Conservation (phyloP, 148 eudicot genomes). For the Rhododendron ferrugineum region DNA sequence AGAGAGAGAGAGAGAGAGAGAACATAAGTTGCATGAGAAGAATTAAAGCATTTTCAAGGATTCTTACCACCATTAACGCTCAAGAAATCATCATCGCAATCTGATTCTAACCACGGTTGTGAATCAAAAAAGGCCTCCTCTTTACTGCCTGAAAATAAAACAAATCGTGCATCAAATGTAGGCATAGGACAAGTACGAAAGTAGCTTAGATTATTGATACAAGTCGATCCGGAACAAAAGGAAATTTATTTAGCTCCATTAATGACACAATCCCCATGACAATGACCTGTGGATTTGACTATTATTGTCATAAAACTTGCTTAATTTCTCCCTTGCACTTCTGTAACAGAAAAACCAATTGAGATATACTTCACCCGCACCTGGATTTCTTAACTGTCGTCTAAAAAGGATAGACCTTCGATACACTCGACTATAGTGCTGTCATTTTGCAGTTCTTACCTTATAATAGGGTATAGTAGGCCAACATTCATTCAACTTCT, state of each 20-base stretch:
- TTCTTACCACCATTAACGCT: conserved; percentile 81
- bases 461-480: not conserved
- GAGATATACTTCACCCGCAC: not conserved
- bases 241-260: not conserved
- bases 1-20: not conserved
- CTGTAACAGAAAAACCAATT: not conserved
- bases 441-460: not conserved
- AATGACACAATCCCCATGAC: not conserved
- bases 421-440: not conserved
- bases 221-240: not conserved
- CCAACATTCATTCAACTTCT: not conserved
- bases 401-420: not conserved
- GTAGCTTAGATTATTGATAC: not conserved
- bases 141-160: conserved; percentile 61
- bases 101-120: conserved; percentile 82
- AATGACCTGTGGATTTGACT: not conserved
- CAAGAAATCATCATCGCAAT: conserved; percentile 78
- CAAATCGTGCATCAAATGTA: not conserved
- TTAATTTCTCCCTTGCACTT: not conserved
- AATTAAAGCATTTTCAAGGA: not conserved
- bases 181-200: not conserved
- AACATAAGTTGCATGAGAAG: not conserved
- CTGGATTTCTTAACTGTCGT: too few relatives aligned
- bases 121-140: conserved; percentile 78
- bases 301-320: not conserved